phyloP scores from a whole-genome alignment of 1,139 yeast species.

The Zygoascus meyerae region DNA sequence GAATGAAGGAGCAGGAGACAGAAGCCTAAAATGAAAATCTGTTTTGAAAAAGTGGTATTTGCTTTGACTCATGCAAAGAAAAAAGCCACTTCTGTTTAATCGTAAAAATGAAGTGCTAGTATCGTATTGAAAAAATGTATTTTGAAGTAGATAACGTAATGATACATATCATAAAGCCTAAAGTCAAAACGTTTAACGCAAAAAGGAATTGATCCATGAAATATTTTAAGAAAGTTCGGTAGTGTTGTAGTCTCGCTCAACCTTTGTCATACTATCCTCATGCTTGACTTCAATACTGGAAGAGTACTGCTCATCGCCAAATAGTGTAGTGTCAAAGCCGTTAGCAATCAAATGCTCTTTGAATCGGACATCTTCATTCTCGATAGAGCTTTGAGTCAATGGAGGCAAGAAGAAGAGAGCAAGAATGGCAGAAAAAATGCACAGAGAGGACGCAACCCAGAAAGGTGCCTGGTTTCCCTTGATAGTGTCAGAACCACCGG shows the following conservation, averaged over 20 bases:
- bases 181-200: not conserved
- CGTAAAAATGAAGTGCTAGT: too few species aligned
- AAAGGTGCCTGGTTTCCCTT: conserved; percentile 68
- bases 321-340: conserved; percentile 29
- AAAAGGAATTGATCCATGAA: not conserved
- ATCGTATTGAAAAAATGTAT: not conserved
- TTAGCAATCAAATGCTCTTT: conserved; percentile 46
- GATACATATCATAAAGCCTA: not conserved
- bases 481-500: conserved; percentile 41
- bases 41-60: too few species aligned
- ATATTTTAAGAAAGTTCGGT: conserved; percentile 6
- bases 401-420: conserved; percentile 70
- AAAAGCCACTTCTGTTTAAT: too few species aligned
- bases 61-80: too few species aligned
- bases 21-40: too few species aligned
- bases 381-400: conserved; percentile 75
- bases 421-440: conserved; percentile 62
- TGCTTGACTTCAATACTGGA: not conserved
- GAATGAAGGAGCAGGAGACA: not conserved
- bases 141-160: not conserved
- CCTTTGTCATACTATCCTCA: not conserved
- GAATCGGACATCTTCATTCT: conserved; percentile 67
- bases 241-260: not conserved
- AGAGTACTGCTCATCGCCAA: conserved; percentile 20
- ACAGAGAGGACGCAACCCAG: conserved; percentile 73